phyloP scores from a whole-genome alignment of 2,329 filamentous ascomycete genomes.

The Boeremia exigua region DNA sequence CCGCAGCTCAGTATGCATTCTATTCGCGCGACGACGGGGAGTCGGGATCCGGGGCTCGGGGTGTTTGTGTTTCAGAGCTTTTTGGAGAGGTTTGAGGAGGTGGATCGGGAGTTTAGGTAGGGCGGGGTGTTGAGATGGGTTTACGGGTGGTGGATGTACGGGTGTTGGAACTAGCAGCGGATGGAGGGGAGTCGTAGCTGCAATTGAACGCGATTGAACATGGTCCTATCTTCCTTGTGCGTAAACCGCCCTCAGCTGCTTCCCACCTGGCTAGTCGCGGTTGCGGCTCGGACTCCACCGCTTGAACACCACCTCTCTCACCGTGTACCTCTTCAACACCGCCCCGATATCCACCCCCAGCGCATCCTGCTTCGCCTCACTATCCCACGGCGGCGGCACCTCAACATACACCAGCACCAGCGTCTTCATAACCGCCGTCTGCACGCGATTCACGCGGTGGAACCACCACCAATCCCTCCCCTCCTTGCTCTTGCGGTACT shows the following conservation, averaged over 20 bases:
- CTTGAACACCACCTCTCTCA: constrained; percentile 81
- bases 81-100: constrained; percentile 81
- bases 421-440: constrained; percentile 89
- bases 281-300: constrained; percentile 86
- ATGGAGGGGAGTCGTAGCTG: too few species aligned
- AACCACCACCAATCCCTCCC: constrained; percentile 77
- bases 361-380: constrained; percentile 48
- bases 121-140: too few species aligned
- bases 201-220: too few species aligned
- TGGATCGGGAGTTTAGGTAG: constrained; percentile 77
- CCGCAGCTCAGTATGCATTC: constrained; percentile 94
- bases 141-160: too few species aligned
- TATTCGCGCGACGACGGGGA: constrained; percentile 86
- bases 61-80: constrained; percentile 90
- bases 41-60: constrained; percentile 83
- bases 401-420: constrained; percentile 91
- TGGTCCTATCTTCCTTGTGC: too few species aligned
- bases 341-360: constrained; percentile 62
- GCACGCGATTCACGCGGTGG: constrained; percentile 86
- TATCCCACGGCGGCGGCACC: constrained; percentile 71
- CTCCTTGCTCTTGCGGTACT: constrained; percentile 58
- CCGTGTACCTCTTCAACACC: constrained; percentile 71
- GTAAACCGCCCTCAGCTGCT: too few species aligned
- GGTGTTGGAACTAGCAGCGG: too few species aligned
- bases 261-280: constrained; percentile 58